Conservation (phyloP, 495 filamentous ascomycete species). For the Cenococcum geophilum region DNA sequence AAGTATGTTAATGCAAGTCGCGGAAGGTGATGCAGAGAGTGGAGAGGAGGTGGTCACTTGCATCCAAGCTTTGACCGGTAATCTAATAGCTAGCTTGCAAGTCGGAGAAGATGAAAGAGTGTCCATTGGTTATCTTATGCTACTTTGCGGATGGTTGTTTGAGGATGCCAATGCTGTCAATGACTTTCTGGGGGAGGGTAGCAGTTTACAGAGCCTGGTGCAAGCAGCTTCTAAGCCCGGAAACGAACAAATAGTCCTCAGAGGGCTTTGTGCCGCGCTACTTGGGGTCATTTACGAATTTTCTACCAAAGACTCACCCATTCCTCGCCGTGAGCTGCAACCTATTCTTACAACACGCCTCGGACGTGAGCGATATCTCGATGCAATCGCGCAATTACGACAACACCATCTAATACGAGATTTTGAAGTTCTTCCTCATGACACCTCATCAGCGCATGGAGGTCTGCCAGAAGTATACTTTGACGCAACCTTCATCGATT, state of each 20-base stretch:
- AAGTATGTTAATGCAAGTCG: slow-evolving; percentile 68
- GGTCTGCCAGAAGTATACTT: slow-evolving; percentile 79
- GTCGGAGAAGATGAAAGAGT: slow-evolving; percentile 74
- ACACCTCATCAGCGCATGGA: slow-evolving; percentile 49
- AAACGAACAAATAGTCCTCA: slow-evolving; percentile 56
- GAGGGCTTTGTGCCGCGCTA: slow-evolving; percentile 76
- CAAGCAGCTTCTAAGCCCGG: slow-evolving; percentile 62
- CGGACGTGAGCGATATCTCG: slow-evolving; percentile 82
- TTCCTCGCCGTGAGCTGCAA: slow-evolving; percentile 75
- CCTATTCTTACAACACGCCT: slow-evolving; percentile 72
- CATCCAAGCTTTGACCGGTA: slow-evolving; percentile 77
- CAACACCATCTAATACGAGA: slow-evolving; percentile 80
- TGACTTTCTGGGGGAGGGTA: slow-evolving; percentile 92
- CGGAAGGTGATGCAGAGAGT: slow-evolving; percentile 79
- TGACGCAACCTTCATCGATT: slow-evolving; percentile 81
- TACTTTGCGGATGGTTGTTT: slow-evolving; percentile 88
- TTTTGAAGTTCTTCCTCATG: slow-evolving; percentile 80
- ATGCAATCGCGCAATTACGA: slow-evolving; percentile 72
- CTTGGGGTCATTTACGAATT: slow-evolving; percentile 94
- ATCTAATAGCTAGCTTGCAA: slow-evolving; percentile 69
- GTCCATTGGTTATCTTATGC: slow-evolving; percentile 80
- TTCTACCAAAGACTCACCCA: slow-evolving; percentile 91
- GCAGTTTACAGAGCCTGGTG: slow-evolving; percentile 77
- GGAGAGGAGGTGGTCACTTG: slow-evolving; percentile 95
- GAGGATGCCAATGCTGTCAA: slow-evolving; percentile 88